Percentiles rank a stretch among this genome's conserved stretches.
phyloP scores from a whole-genome alignment of 176 grass and related monocot genomes.

The Bothriochloa decipiens region DNA sequence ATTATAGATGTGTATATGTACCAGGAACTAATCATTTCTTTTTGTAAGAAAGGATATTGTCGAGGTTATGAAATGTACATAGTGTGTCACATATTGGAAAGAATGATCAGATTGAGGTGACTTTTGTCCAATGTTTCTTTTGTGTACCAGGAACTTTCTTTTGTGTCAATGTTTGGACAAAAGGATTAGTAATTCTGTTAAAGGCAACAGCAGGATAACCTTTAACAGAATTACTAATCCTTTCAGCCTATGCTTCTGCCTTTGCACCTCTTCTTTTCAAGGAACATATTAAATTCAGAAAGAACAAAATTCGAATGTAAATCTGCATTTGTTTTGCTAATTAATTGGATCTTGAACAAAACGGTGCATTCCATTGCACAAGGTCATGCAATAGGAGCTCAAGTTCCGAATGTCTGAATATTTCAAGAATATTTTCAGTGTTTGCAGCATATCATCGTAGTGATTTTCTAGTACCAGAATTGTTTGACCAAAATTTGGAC shows the following conservation, averaged over 20 bases:
- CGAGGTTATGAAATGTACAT: conserved; percentile 66
- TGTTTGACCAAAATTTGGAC: neutral
- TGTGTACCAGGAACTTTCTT: no score
- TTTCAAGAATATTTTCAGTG: conserved; percentile 10
- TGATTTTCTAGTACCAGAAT: neutral
- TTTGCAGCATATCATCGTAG: neutral
- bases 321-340: conserved; percentile 4
- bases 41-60: conserved; percentile 77
- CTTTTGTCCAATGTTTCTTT: no score
- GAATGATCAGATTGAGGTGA: conserved; percentile 65
- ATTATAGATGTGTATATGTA: conserved; percentile 65
- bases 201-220: neutral
- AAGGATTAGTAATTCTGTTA: no score
- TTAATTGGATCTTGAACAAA: neutral
- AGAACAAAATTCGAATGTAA: conserved; percentile 10
- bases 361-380: neutral
- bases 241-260: neutral
- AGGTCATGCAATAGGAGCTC: conserved; percentile 3
- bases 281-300: neutral
- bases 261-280: neutral
- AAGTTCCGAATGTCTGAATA: conserved; percentile 25
- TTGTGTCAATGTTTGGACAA: no score
- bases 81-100: conserved; percentile 71
- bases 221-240: neutral
- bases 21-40: conserved; percentile 56